Conservation (phyloP, 495 filamentous ascomycete genomes). For the Geoglossum glabrum region DNA sequence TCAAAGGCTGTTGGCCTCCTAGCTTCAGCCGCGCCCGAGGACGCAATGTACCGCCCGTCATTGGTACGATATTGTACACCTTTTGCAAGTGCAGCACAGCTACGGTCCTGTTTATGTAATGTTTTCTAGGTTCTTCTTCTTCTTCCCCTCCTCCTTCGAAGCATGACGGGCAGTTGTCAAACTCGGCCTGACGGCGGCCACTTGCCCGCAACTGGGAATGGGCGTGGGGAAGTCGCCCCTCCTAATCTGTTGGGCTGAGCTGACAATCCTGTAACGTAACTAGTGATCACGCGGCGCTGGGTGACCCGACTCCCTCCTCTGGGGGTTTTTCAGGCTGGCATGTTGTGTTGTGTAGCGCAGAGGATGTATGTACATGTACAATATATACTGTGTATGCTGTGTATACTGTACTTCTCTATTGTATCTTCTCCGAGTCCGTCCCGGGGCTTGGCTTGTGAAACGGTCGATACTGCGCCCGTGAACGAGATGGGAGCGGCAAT, state of each 20-base stretch:
- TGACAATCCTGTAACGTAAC: background rate
- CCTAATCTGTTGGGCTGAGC: background rate
- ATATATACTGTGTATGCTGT: too few species aligned
- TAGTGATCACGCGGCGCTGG: background rate
- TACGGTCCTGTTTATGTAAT: background rate
- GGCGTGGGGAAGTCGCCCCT: background rate
- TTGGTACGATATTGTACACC: background rate
- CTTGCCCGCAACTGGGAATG: background rate
- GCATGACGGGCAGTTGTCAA: background rate
- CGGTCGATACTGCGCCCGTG: too few species aligned
- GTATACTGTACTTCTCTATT: too few species aligned
- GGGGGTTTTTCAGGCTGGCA: too few species aligned
- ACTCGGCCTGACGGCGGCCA: background rate
- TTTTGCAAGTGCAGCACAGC: background rate
- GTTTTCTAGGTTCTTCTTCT: background rate
- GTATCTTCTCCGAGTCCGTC: too few species aligned
- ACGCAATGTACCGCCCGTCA: too few species aligned
- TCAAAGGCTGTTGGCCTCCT: background rate
- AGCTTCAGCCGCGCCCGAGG: background rate
- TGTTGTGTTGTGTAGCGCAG: too few species aligned
- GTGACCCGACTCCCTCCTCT: too few species aligned
- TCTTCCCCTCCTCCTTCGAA: background rate
- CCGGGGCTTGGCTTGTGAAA: too few species aligned
- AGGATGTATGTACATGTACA: too few species aligned
- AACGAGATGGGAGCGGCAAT: too few species aligned